Percentiles rank a stretch among this genome's conserved stretches.
Evolutionary conservation across 2,329 filamentous ascomycete species (phyloP).

Genomic region (Alternaria conjuncta): DNA sequence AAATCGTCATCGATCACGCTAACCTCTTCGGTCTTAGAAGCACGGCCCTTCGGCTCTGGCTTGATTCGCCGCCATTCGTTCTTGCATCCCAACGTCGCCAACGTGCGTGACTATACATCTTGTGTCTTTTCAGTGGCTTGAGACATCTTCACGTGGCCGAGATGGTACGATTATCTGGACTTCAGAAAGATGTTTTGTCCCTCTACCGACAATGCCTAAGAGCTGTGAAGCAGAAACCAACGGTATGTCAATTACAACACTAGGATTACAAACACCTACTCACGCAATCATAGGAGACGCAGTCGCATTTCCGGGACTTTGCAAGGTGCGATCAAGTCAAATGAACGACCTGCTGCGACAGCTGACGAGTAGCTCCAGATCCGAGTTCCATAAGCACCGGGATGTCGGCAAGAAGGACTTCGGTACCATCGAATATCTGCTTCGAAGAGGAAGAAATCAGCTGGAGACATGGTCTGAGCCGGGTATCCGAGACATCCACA

Average conservation of each 20-base stretch:
- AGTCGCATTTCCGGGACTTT: constrained; percentile 68
- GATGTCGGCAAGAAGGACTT: constrained; percentile 83
- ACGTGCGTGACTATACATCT: constrained; percentile 2
- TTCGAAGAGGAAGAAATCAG: constrained; percentile 82
- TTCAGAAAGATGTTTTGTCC: constrained; percentile 87
- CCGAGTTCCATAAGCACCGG: constrained; percentile 77
- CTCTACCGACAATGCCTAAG: constrained; percentile 88
- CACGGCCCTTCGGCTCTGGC: constrained; percentile 6
- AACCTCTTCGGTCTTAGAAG: background rate
- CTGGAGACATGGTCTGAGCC: constrained; percentile 81
- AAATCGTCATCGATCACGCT: constrained; percentile 8
- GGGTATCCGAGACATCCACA: constrained; percentile 71
- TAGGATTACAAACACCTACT: constrained; percentile 2
- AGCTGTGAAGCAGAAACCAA: constrained; percentile 79
- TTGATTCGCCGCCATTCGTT: background rate
- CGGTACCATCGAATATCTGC: constrained; percentile 79
- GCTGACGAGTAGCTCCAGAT: constrained; percentile 53
- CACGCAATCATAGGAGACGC: constrained; percentile 55
- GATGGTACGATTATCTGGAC: constrained; percentile 71
- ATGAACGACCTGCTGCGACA: background rate
- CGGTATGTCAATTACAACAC: constrained; percentile 57
- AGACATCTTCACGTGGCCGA: background rate
- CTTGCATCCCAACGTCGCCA: background rate
- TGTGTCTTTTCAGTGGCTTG: background rate
- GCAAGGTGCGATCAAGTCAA: constrained; percentile 58